phyloP scores from a whole-genome alignment of 1,139 yeast genomes.

The Nakaseomyces uthaithaninus region DNA sequence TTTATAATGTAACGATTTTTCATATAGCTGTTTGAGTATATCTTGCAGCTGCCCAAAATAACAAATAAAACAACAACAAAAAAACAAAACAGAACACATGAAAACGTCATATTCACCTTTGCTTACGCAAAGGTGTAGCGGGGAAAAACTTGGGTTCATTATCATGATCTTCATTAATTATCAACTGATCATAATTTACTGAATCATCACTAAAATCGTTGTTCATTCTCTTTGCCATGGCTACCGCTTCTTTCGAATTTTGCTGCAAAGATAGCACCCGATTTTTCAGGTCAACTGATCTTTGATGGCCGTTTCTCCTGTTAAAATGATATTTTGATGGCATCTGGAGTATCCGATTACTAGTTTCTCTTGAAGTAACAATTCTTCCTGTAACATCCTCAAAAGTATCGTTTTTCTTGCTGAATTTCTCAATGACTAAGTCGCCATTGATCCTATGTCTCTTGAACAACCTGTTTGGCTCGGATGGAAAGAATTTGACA shows the following conservation, averaged over 20 bases:
- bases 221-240: not conserved
- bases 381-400: not conserved
- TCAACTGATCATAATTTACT: not conserved
- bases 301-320: too few relatives aligned
- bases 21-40: too few relatives aligned
- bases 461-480: constrained; percentile 13
- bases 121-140: not conserved
- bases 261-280: not conserved
- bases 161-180: not conserved
- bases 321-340: not conserved
- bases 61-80: too few relatives aligned
- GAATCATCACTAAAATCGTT: constrained; percentile 4
- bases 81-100: too few relatives aligned
- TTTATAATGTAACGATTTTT: too few relatives aligned
- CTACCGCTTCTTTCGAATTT: constrained; percentile 2
- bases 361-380: not conserved
- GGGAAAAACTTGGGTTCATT: not conserved
- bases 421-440: constrained; percentile 16
- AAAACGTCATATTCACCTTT: too few relatives aligned
- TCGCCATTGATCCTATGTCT: constrained; percentile 27
- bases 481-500: constrained; percentile 36
- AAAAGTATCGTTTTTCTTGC: constrained; percentile 7
- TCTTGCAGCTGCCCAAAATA: too few relatives aligned
- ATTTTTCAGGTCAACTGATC: not conserved
- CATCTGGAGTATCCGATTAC: not conserved